A percentile compares a stretch with the other conserved stretches of the same genome.
These are phyloP conservation scores for Aristolochia californica DNA, from an alignment of 164 flowering plant species.

Conservation along the genomic window DNA sequence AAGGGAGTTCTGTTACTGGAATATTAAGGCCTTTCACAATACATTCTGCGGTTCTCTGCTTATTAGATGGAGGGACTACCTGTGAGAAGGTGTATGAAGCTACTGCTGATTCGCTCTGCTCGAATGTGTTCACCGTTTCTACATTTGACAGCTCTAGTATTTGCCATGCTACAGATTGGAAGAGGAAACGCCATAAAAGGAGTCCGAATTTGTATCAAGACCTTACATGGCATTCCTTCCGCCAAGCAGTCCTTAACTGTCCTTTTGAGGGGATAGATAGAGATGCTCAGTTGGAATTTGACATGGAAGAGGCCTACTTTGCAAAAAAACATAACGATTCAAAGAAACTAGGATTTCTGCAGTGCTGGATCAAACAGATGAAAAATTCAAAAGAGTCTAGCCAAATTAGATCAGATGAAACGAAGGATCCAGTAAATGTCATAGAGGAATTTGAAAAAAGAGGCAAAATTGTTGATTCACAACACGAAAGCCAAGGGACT, in stretches of 20 bases:
- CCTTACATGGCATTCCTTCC: conserved; percentile 59
- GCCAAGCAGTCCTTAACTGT: conserved; percentile 33
- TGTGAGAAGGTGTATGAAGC: conserved; percentile 5
- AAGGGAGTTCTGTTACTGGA: conserved; percentile 35
- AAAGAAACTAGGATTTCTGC: conserved; percentile 70
- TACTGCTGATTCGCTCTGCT: conserved; percentile 7
- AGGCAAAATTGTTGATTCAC: conserved; percentile 7
- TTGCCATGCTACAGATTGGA: conserved; percentile 10
- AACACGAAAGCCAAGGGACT: conserved; percentile 33
- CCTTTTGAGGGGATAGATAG: not conserved
- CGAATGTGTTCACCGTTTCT: conserved; percentile 11
- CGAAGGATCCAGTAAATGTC: conserved; percentile 11
- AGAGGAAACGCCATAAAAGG: conserved; percentile 22
- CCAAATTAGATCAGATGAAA: conserved; percentile 4
- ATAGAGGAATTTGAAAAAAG: conserved; percentile 18
- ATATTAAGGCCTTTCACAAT: conserved; percentile 65
- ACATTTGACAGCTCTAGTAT: conserved; percentile 13
- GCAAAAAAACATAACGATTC: conserved; percentile 26
- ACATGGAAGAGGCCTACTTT: conserved; percentile 50
- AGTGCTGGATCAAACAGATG: conserved; percentile 88
- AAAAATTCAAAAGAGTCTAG: conserved; percentile 14
- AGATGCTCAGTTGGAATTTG: conserved; percentile 14
- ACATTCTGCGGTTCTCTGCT: conserved; percentile 44
- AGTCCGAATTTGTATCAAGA: conserved; percentile 18
- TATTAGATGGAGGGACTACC: conserved; percentile 17